Conservation (phyloP, 2,329 filamentous ascomycete species). For the Monosporascus sp. region DNA sequence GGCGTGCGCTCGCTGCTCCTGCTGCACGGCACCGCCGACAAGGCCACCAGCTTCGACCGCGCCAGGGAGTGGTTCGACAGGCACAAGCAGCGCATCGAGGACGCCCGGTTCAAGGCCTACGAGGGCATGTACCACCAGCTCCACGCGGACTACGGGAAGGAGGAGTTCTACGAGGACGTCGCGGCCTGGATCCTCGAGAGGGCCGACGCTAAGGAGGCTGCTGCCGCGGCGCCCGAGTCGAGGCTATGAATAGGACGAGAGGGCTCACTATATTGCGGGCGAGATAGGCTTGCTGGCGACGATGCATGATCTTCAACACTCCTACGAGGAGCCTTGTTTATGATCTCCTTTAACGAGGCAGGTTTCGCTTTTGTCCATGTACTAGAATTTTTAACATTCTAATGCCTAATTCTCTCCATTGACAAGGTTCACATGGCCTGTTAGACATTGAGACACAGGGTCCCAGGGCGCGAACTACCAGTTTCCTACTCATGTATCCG, state of each 20-base stretch:
- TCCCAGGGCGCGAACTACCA: too few species aligned
- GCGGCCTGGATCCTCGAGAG: slow-evolving; percentile 60
- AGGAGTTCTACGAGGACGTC: slow-evolving; percentile 54
- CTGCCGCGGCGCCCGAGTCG: slow-evolving; percentile 6
- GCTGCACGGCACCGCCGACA: slow-evolving; percentile 71
- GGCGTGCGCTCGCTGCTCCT: slow-evolving; percentile 63
- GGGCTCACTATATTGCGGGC: too few species aligned
- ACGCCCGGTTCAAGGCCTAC: slow-evolving; percentile 69
- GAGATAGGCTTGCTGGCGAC: too few species aligned
- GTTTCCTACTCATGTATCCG: too few species aligned
- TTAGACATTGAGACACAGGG: too few species aligned
- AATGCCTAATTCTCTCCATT: too few species aligned
- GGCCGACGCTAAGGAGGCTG: slow-evolving; percentile 1
- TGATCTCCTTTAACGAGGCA: too few species aligned
- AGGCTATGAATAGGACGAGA: slow-evolving; percentile 13
- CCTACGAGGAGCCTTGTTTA: too few species aligned
- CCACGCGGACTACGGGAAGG: slow-evolving; percentile 53
- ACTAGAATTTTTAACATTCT: too few species aligned
- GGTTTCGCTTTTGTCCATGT: too few species aligned
- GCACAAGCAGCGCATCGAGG: slow-evolving; percentile 44
- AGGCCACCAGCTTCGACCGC: slow-evolving; percentile 59
- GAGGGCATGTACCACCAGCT: slow-evolving; percentile 75
- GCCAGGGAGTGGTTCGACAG: slow-evolving; percentile 59
- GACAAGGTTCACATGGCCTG: too few species aligned
- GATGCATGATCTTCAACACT: too few species aligned